These are phyloP conservation scores for Noccaea caerulescens DNA, from an alignment of 345 rosid species.

Conservation along the genomic window DNA sequence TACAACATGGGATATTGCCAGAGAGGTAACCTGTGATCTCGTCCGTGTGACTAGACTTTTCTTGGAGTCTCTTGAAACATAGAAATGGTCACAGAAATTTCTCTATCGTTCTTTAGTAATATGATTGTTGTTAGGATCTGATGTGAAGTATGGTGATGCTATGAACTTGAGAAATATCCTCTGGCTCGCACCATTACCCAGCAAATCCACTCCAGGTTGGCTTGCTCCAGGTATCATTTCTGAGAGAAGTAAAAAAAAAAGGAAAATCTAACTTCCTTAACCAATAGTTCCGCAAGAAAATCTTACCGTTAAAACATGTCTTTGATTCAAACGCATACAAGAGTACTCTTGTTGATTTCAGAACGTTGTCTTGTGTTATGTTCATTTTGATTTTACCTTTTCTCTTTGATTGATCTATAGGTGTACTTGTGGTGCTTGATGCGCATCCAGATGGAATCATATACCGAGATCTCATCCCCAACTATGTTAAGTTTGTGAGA, in stretches of 20 bases:
- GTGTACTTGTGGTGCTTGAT: conserved; percentile 83
- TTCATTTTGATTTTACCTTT: not conserved
- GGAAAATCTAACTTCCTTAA: not conserved
- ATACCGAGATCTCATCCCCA: conserved; percentile 78
- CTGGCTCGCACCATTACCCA: conserved; percentile 91
- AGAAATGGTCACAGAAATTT: not conserved
- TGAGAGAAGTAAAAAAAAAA: conserved; percentile 2
- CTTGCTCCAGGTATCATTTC: conserved; percentile 63
- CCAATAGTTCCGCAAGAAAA: not conserved
- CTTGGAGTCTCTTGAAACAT: conserved; percentile 6
- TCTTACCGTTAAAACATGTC: not conserved
- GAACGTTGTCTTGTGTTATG: conserved; percentile 1
- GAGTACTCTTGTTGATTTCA: conserved; percentile 4
- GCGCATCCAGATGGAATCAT: conserved; percentile 85
- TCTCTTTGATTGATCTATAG: conserved; percentile 43
- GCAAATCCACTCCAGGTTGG: conserved; percentile 60
- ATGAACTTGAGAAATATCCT: conserved; percentile 92
- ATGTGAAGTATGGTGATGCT: conserved; percentile 63
- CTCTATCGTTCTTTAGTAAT: conserved; percentile 1
- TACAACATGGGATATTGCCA: conserved; percentile 89
- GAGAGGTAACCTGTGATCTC: conserved; percentile 51
- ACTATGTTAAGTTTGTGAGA: conserved; percentile 66
- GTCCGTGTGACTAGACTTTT: not conserved
- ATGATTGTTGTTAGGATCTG: conserved; percentile 56
- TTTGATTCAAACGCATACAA: conserved; percentile 18